A percentile compares a stretch with the other conserved stretches of the same genome.
Evolutionary conservation across 768 basidiomycete genomes (phyloP).

Genomic region (Nidularia pulvinata): DNA sequence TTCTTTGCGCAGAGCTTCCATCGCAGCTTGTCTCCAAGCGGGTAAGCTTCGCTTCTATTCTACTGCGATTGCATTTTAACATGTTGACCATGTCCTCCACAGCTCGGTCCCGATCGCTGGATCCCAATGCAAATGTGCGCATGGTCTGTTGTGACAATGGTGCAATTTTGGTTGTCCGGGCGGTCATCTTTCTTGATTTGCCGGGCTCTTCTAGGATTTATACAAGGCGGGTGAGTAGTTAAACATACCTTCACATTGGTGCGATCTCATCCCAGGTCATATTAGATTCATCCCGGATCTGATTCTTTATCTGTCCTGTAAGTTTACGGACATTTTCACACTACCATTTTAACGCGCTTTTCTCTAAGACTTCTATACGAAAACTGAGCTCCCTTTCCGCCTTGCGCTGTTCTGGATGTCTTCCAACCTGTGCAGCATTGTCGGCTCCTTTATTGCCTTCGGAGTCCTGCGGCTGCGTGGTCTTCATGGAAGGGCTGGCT

Average conservation of each 20-base stretch:
- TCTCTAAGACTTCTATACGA: slow-evolving; percentile 54
- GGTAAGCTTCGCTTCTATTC: slow-evolving; percentile 15
- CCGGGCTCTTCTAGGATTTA: slow-evolving; percentile 44
- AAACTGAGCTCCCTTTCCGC: slow-evolving; percentile 55
- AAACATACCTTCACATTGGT: not conserved
- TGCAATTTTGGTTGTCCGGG: slow-evolving; percentile 60
- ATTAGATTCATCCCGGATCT: slow-evolving; percentile 36
- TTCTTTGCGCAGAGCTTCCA: slow-evolving; percentile 57
- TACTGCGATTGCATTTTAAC: too few relatives aligned
- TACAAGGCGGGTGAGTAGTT: slow-evolving; percentile 41
- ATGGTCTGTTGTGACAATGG: slow-evolving; percentile 50
- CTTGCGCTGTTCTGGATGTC: slow-evolving; percentile 58
- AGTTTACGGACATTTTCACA: not conserved
- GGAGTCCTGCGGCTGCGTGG: slow-evolving; percentile 65
- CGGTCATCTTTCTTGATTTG: slow-evolving; percentile 45
- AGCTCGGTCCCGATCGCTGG: slow-evolving; percentile 66
- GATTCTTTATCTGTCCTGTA: slow-evolving; percentile 62
- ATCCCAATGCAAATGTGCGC: slow-evolving; percentile 58
- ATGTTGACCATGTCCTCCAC: slow-evolving; percentile 5
- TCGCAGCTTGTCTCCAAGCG: slow-evolving; percentile 64
- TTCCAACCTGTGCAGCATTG: slow-evolving; percentile 39
- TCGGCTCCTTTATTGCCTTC: slow-evolving; percentile 56
- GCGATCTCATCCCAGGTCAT: not conserved
- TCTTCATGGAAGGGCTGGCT: slow-evolving; percentile 47
- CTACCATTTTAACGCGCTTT: slow-evolving; percentile 9